Conservation (phyloP, 495 filamentous ascomycete genomes). For the Neurospora intermedia region DNA sequence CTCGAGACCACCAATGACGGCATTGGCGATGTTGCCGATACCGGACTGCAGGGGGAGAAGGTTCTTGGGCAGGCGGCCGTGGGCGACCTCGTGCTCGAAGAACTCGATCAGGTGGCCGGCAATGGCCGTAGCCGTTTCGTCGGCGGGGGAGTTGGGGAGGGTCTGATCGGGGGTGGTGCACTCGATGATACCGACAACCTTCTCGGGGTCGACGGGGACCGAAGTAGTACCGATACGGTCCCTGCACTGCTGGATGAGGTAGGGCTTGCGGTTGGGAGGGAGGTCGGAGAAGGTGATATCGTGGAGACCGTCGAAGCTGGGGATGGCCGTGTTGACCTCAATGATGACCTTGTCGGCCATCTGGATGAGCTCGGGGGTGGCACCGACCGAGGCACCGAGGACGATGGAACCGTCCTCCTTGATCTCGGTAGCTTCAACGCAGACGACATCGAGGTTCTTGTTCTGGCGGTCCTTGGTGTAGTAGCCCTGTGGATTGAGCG, state of each 20-base stretch:
- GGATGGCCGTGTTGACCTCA: constrained; percentile 81
- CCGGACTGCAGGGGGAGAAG: constrained; percentile 80
- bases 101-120: constrained; percentile 79
- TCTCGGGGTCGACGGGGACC: constrained; percentile 83
- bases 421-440: constrained; percentile 81
- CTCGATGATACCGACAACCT: constrained; percentile 78
- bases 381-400: constrained; percentile 78
- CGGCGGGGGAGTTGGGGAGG: constrained; percentile 62
- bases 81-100: constrained; percentile 65
- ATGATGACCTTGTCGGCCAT: constrained; percentile 90
- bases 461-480: constrained; percentile 71
- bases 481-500: constrained; percentile 38
- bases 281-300: constrained; percentile 83
- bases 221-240: constrained; percentile 77
- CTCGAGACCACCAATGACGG: constrained; percentile 75
- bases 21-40: constrained; percentile 92
- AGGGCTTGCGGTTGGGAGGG: constrained; percentile 72
- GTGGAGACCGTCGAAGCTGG: constrained; percentile 80
- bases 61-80: constrained; percentile 65
- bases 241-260: constrained; percentile 66
- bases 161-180: constrained; percentile 80
- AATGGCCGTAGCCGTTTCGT: constrained; percentile 60
- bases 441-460: constrained; percentile 62
- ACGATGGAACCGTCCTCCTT: constrained; percentile 90
- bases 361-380: constrained; percentile 76